Percentiles rank a stretch among this genome's conserved stretches.
phyloP scores from a whole-genome alignment of 306 rosid genomes.

The peach (Prunus persica) region DNA sequence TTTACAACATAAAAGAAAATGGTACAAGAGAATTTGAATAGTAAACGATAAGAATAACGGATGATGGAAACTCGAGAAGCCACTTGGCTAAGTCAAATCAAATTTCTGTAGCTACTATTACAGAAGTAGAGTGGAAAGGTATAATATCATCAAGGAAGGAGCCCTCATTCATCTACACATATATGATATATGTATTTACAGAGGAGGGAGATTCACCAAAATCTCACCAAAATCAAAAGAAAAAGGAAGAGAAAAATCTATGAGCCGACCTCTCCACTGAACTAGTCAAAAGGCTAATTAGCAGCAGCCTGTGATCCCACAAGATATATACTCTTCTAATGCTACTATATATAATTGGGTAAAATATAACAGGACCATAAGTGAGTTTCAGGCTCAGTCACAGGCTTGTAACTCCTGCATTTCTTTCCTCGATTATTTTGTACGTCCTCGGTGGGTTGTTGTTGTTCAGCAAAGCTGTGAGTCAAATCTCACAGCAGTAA shows the following conservation, averaged over 20 bases:
- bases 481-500: conserved; percentile 20
- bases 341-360: conserved; percentile 21
- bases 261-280: conserved; percentile 36
- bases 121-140: conserved; percentile 8
- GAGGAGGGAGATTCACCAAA: conserved; percentile 20
- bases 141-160: conserved; percentile 27
- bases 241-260: conserved; percentile 31
- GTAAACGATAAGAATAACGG: neutral
- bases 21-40: neutral
- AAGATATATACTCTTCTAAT: conserved; percentile 18
- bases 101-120: conserved; percentile 14
- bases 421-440: conserved; percentile 4
- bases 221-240: conserved; percentile 13
- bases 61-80: neutral
- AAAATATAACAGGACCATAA: conserved; percentile 26
- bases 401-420: conserved; percentile 4
- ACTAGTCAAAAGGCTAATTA: conserved; percentile 29
- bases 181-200: conserved; percentile 35
- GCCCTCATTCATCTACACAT: conserved; percentile 39
- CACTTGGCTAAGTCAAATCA: conserved; percentile 15
- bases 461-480: conserved; percentile 15
- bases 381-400: neutral
- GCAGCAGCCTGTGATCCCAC: conserved; percentile 24
- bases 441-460: conserved; percentile 1
- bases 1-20: neutral